Base-by-base conservation (phyloP, 2,329 filamentous ascomycete genomes). In the Cephalotrichum gorgonifer region DNA sequence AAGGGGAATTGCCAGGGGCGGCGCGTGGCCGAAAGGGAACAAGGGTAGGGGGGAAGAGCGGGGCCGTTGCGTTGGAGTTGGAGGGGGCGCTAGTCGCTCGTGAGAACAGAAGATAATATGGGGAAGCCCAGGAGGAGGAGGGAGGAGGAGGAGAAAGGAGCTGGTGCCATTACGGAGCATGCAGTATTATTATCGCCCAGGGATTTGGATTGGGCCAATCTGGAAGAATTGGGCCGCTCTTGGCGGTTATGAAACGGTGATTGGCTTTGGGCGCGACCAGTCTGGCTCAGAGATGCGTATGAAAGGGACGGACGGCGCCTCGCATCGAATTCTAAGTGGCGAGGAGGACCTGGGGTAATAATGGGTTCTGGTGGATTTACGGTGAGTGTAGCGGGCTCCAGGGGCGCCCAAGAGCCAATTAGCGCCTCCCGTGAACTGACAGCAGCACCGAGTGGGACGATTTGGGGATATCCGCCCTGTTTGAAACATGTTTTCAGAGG, bases 181-280 rank as follows among this genome's bases (percentile, higher is more conserved):
- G n/a, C n/a, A n/a, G n/a, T n/a, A n/a, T n/a, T n/a, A 20, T 39
- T 39, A 39, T 39, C 35, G 35, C 17, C 35, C 17, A 39, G n/a
- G 9, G 17, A 23, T 17, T n/a, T 39, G 45, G 45, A 33, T 39
- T 47, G 45, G n/a, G n/a, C 27, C 38, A 51, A 47, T 44, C 49
- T 47, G 45, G 45, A 51, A 51, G 44, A 47, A 48, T 51, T 43
- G 38, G 38, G 27, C 25, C 17, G 44, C 28, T 47, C 31, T 22
- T 41, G 45, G 25, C 33, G 22, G 22, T 31, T 23, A 14, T 20
- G 23, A 39, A 41, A 47, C 45, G 45, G 33, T 47, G 45, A 47
- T 47, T 47, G 45, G 45, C 23, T 22, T 33, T 23, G 25, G 25
- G 14, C 15, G 41, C 20, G 26, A 25, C 22, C 15, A 27, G 25